These are phyloP conservation scores for Starmerella gropengiesseri DNA, from an alignment of 805 yeast species.

Conservation along the genomic window DNA sequence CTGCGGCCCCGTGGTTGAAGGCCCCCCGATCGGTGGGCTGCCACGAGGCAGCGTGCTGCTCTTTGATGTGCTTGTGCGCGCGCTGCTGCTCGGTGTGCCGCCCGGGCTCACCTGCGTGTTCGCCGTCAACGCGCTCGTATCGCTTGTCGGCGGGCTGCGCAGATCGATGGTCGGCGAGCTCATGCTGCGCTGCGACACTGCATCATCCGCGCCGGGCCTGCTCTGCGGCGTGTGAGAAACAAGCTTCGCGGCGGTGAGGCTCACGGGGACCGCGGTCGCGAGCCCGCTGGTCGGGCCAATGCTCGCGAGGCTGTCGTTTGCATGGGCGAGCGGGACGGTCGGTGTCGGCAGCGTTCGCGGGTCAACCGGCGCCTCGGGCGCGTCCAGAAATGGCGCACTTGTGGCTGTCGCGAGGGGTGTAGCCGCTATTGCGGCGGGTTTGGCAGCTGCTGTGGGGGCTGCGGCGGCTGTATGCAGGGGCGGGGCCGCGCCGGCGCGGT, in stretches of 20 bases:
- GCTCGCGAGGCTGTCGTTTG: not conserved
- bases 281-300: not conserved
- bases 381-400: not conserved
- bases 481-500: not conserved
- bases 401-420: not conserved
- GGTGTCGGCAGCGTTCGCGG: slow-evolving; percentile 3
- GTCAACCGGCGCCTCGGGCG: not conserved
- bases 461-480: not conserved
- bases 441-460: not conserved
- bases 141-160: not conserved
- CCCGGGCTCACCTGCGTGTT: not conserved
- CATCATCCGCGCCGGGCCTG: too few relatives aligned
- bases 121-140: not conserved
- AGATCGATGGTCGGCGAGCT: slow-evolving; percentile 4
- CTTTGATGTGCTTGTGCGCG: too few relatives aligned
- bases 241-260: slow-evolving; percentile 3
- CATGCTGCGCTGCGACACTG: slow-evolving; percentile 5
- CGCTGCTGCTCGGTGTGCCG: too few relatives aligned
- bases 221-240: slow-evolving; percentile 4
- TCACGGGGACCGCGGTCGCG: slow-evolving; percentile 4
- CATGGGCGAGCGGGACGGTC: not conserved
- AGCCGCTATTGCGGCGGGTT: not conserved
- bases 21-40: too few relatives aligned
- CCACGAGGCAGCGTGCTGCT: too few relatives aligned
- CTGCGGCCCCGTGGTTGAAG: too few relatives aligned